Evolutionary conservation across 2,329 filamentous ascomycete genomes (phyloP).

Genomic region (Penicillium sp.): DNA sequence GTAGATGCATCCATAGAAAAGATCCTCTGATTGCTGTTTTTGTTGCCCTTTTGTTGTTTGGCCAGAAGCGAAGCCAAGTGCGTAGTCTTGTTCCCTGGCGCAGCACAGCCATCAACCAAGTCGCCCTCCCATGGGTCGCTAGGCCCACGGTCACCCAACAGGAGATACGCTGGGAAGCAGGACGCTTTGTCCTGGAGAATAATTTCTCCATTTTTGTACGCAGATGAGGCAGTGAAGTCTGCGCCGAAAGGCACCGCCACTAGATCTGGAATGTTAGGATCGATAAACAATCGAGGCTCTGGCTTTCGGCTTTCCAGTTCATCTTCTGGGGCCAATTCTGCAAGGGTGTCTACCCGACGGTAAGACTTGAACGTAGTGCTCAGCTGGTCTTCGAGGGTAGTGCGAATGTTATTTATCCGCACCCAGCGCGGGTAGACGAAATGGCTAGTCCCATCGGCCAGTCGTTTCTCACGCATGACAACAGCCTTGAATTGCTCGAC

Average conservation of each 20-base stretch:
- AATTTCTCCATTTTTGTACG: slow-evolving; percentile 74
- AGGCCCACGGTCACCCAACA: slow-evolving; percentile 55
- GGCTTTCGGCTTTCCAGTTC: slow-evolving; percentile 20
- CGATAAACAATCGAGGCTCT: slow-evolving; percentile 60
- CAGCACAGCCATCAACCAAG: slow-evolving; percentile 88
- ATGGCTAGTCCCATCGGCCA: slow-evolving; percentile 39
- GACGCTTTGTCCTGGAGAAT: slow-evolving; percentile 97
- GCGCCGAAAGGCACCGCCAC: slow-evolving; percentile 71
- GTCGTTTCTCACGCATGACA: slow-evolving; percentile 43
- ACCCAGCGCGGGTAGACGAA: slow-evolving; percentile 80
- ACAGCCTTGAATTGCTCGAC: slow-evolving; percentile 60
- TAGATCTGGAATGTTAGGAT: slow-evolving; percentile 78
- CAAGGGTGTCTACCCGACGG: slow-evolving; percentile 55
- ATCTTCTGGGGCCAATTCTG: slow-evolving; percentile 53
- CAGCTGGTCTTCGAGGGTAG: slow-evolving; percentile 70
- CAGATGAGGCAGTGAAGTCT: slow-evolving; percentile 70
- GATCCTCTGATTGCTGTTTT: slow-evolving; percentile 50
- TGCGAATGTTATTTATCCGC: slow-evolving; percentile 77
- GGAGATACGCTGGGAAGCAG: slow-evolving; percentile 88
- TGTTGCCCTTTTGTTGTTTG: slow-evolving; percentile 25
- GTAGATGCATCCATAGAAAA: slow-evolving; percentile 43
- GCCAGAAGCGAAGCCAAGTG: slow-evolving; percentile 76
- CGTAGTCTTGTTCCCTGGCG: slow-evolving; percentile 96
- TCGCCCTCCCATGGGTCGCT: slow-evolving; percentile 56
- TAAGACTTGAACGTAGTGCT: slow-evolving; percentile 70